These are phyloP conservation scores for Gnomoniopsis smithogilvyi DNA, from an alignment of 2,329 filamentous ascomycete genomes.

Conservation along the genomic window DNA sequence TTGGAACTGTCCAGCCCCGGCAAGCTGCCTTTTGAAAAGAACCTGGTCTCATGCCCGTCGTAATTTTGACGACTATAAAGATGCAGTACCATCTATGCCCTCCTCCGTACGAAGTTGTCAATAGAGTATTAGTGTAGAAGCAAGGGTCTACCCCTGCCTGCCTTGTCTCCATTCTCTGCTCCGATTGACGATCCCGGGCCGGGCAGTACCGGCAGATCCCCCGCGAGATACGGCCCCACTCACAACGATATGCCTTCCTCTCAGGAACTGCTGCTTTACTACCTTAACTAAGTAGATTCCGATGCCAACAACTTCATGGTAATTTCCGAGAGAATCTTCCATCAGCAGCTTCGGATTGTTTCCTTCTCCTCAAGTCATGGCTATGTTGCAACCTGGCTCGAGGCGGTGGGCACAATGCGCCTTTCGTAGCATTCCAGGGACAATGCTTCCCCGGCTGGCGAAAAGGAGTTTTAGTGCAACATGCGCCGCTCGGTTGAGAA, in stretches of 20 bases:
- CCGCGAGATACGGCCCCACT: not conserved
- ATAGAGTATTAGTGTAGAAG: too few relatives aligned
- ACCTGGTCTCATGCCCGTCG: too few relatives aligned
- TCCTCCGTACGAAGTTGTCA: too few relatives aligned
- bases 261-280: not conserved
- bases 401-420: not conserved
- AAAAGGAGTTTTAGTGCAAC: conserved; percentile 10
- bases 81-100: too few relatives aligned
- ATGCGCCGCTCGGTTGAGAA: not conserved
- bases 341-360: not conserved
- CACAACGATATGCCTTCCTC: not conserved
- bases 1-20: too few relatives aligned
- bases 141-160: too few relatives aligned
- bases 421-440: not conserved
- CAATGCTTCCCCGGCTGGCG: not conserved
- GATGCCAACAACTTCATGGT: not conserved
- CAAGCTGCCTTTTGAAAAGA: too few relatives aligned
- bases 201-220: not conserved
- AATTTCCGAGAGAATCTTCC: not conserved
- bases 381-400: too few relatives aligned
- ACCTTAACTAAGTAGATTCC: not conserved
- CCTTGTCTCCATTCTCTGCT: not conserved
- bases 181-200: not conserved
- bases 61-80: too few relatives aligned
- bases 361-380: not conserved